phyloP scores from a whole-genome alignment of 352 stramenopile genomes.

The Phytopythium aichiense region DNA sequence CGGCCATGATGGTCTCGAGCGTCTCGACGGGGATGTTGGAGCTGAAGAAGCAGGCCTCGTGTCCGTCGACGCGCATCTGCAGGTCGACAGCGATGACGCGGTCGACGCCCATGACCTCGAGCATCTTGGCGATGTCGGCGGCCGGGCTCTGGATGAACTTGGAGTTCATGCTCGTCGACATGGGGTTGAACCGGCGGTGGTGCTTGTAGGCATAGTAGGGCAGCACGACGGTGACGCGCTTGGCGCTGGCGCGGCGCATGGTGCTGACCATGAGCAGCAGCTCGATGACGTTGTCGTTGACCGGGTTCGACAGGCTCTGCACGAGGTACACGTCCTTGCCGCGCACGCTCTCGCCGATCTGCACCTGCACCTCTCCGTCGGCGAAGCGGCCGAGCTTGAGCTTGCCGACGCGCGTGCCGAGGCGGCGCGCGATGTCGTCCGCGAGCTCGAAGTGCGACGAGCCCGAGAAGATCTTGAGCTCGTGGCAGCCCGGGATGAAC shows the following conservation, averaged over 20 bases:
- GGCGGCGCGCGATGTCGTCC: slow-evolving; percentile 84
- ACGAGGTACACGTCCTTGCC: slow-evolving; percentile 95
- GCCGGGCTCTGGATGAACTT: slow-evolving; percentile 90
- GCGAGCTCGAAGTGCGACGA: slow-evolving; percentile 89
- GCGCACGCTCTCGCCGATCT: slow-evolving; percentile 90
- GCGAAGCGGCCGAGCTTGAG: slow-evolving; percentile 89
- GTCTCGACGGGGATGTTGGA: slow-evolving; percentile 89
- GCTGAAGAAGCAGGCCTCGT: slow-evolving; percentile 92
- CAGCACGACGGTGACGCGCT: slow-evolving; percentile 93
- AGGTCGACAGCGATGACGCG: slow-evolving; percentile 92
- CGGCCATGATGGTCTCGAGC: slow-evolving; percentile 89
- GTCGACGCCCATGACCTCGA: slow-evolving; percentile 94
- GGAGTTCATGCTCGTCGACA: slow-evolving; percentile 88
- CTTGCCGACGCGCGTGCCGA: slow-evolving; percentile 86
- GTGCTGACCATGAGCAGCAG: slow-evolving; percentile 94
- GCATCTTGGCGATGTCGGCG: slow-evolving; percentile 89
- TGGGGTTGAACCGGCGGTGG: slow-evolving; percentile 81
- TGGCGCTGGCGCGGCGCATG: slow-evolving; percentile 90
- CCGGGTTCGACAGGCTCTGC: slow-evolving; percentile 88
- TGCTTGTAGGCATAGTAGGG: slow-evolving; percentile 95
- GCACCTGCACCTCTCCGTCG: slow-evolving; percentile 91
- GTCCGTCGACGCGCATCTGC: slow-evolving; percentile 85
- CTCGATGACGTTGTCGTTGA: slow-evolving; percentile 96
- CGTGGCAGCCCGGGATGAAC: slow-evolving; percentile 90
- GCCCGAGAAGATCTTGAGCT: slow-evolving; percentile 92